A percentile compares a stretch with the other conserved stretches of the same genome.
Conservation (phyloP, 2,329 filamentous ascomycete species). For the Phoma herbarum region DNA sequence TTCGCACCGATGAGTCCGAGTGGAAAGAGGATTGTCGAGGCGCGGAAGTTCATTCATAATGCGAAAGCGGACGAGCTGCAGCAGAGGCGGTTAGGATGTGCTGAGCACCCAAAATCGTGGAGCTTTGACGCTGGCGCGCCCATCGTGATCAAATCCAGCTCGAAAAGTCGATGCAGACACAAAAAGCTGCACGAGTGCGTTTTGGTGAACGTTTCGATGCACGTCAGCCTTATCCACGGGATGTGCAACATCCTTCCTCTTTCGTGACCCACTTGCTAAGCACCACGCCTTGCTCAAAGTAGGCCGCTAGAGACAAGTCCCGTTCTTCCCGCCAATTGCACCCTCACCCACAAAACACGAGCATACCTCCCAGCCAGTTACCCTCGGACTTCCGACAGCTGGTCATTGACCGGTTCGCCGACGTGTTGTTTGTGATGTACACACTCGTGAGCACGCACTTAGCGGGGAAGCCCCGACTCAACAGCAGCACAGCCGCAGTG, state of each 20-base stretch:
- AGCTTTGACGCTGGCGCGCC: background rate
- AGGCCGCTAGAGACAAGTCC: background rate
- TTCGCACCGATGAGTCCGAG: constrained; percentile 34
- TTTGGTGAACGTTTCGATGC: background rate
- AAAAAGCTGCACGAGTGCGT: background rate
- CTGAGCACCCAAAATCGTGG: constrained; percentile 23
- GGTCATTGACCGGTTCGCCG: constrained; percentile 7
- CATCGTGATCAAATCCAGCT: background rate
- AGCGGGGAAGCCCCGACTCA: constrained; percentile 16
- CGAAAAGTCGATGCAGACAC: background rate
- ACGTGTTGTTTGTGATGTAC: constrained; percentile 6
- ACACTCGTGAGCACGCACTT: constrained; percentile 9
- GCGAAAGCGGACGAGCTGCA: constrained; percentile 46
- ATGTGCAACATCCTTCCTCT: background rate
- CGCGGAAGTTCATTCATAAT: constrained; percentile 56
- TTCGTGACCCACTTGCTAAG: background rate
- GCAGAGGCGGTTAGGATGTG: constrained; percentile 51
- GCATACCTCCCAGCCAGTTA: background rate
- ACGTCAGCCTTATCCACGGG: background rate
- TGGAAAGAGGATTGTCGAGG: constrained; percentile 35
- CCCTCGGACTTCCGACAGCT: constrained; percentile 13
- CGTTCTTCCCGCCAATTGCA: background rate
- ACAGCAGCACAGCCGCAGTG: constrained; percentile 4
- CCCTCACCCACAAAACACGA: background rate
- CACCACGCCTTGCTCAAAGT: background rate